These are phyloP conservation scores for Xenoacremonium recifei DNA, from an alignment of 2,329 filamentous ascomycete species.

Conservation along the genomic window DNA sequence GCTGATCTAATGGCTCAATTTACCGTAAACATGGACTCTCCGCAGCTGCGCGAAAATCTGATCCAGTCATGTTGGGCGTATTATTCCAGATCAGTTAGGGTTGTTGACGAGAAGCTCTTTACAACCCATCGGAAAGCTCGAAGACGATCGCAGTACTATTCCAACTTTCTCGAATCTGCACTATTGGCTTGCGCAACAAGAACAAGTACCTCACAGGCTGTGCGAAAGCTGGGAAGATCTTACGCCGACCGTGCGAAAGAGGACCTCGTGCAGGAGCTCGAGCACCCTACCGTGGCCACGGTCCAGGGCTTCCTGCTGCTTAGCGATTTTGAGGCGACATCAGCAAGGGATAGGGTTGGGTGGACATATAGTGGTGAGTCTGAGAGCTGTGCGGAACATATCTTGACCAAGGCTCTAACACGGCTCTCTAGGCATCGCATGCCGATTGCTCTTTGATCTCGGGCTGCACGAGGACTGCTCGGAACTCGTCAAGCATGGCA, in stretches of 20 bases:
- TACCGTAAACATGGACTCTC: too few species aligned
- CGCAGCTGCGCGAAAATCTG: too few species aligned
- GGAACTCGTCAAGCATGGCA: neutral
- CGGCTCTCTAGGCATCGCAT: constrained; percentile 2
- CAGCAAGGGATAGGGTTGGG: constrained; percentile 2
- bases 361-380: constrained; percentile 4
- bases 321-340: constrained; percentile 5
- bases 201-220: constrained; percentile 3
- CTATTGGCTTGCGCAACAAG: constrained; percentile 4
- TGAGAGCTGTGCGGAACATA: too few species aligned
- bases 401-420: neutral
- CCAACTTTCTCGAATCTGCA: neutral
- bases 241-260: constrained; percentile 5
- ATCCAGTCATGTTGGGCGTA: too few species aligned
- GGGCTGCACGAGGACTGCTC: constrained; percentile 5
- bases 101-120: constrained; percentile 2
- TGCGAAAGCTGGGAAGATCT: constrained; percentile 1
- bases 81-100: too few species aligned
- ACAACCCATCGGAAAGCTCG: neutral
- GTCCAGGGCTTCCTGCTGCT: constrained; percentile 2
- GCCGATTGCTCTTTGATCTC: constrained; percentile 4
- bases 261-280: neutral
- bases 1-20: too few species aligned
- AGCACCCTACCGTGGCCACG: constrained; percentile 3
- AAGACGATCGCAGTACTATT: constrained; percentile 5